phyloP scores from a whole-genome alignment of 2,329 filamentous ascomycete genomes.

The Fusarium brachygibbosum region DNA sequence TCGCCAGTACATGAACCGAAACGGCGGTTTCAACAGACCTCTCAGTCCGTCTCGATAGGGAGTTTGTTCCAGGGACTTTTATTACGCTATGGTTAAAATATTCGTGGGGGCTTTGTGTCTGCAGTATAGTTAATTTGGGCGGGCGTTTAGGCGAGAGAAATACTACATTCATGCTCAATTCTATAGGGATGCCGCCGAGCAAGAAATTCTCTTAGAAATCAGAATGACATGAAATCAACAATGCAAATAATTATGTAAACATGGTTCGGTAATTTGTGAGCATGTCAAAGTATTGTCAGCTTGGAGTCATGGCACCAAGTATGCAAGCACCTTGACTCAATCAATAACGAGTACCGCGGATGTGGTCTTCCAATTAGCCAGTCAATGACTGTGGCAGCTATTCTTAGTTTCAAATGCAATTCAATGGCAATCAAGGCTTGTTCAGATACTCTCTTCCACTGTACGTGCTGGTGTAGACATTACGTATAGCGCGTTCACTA shows the following conservation, averaged over 20 bases:
- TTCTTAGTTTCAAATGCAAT: not conserved
- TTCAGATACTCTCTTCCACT: constrained; percentile 40
- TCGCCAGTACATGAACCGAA: constrained; percentile 94
- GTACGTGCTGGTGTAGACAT: constrained; percentile 55
- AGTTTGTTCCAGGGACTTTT: not conserved
- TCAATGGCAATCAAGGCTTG: constrained; percentile 15
- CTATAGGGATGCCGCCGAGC: not conserved
- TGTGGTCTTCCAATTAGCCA: not conserved
- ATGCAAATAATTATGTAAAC: not conserved
- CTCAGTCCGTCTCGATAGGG: constrained; percentile 68
- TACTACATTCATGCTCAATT: not conserved
- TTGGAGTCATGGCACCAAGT: not conserved
- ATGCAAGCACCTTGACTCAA: not conserved
- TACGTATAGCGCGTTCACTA: constrained; percentile 53
- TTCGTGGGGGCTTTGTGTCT: not conserved
- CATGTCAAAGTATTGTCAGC: not conserved
- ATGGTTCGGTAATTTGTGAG: not conserved
- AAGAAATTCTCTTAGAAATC: not conserved
- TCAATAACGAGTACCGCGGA: not conserved
- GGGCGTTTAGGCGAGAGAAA: constrained; percentile 5
- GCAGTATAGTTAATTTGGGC: not conserved
- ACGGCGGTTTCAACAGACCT: constrained; percentile 85
- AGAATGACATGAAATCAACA: too few species aligned
- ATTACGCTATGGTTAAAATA: constrained; percentile 11
- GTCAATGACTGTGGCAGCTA: too few species aligned